Conservation (phyloP, 306 rosid species). For the Urtica urens region DNA sequence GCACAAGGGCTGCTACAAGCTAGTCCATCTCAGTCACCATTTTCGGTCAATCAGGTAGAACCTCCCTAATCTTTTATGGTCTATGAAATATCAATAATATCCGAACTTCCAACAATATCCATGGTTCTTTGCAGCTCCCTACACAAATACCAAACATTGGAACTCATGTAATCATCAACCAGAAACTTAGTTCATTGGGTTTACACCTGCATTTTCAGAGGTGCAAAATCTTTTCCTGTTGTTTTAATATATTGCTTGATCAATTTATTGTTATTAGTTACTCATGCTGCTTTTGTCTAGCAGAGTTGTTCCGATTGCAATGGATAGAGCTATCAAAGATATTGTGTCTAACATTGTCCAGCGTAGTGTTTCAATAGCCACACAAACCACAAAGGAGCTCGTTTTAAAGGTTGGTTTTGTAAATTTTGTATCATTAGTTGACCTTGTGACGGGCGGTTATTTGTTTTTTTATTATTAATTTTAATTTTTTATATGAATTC, state of each 20-base stretch:
- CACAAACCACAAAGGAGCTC: constrained; percentile 96
- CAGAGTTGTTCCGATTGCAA: constrained; percentile 83
- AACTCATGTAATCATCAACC: constrained; percentile 76
- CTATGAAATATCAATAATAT: neutral
- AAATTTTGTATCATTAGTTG: constrained; percentile 1
- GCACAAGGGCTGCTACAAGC: constrained; percentile 77
- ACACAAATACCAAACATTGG: constrained; percentile 71
- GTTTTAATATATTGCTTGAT: constrained; percentile 5
- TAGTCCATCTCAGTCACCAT: constrained; percentile 52
- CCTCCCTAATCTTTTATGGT: neutral
- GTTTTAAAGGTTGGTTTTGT: constrained; percentile 71
- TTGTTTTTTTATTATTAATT: neutral
- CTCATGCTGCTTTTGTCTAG: constrained; percentile 12
- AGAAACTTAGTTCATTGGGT: constrained; percentile 55
- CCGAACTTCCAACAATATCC: neutral
- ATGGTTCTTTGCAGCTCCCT: constrained; percentile 42
- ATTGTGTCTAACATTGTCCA: constrained; percentile 77
- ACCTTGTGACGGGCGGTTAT: neutral
- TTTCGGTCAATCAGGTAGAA: constrained; percentile 58
- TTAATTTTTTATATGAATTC: neutral
- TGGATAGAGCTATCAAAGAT: constrained; percentile 94
- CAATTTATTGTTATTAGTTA: constrained; percentile 2
- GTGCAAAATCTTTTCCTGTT: constrained; percentile 12
- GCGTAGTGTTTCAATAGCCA: constrained; percentile 96
- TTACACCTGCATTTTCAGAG: constrained; percentile 87